These are phyloP conservation scores for Antrodiella citrinella DNA, from an alignment of 768 basidiomycete species.

Conservation along the genomic window DNA sequence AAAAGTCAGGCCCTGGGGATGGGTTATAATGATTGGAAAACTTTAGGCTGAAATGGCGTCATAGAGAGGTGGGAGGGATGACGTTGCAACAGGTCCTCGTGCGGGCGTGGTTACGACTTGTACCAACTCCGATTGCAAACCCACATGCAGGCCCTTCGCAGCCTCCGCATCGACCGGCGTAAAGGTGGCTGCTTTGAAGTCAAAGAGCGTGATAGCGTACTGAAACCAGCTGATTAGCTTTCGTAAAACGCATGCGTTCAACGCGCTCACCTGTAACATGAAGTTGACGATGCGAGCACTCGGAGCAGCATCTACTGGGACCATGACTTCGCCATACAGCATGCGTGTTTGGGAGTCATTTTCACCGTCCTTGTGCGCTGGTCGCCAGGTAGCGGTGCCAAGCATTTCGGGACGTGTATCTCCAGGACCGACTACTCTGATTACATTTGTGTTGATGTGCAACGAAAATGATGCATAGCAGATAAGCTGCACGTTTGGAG, in stretches of 20 bases:
- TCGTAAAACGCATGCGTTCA: background rate
- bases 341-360: constrained; percentile 1
- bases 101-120: constrained; percentile 10
- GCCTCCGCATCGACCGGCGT: background rate
- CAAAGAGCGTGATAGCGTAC: constrained; percentile 13
- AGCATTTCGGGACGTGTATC: constrained; percentile 6
- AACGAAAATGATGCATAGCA: constrained; percentile 5
- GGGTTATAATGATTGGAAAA: too few relatives aligned
- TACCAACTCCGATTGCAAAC: constrained; percentile 6
- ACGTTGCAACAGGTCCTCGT: background rate
- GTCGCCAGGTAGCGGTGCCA: constrained; percentile 13
- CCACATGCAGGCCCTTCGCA: background rate
- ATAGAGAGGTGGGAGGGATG: background rate
- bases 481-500: constrained; percentile 11
- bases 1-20: too few relatives aligned
- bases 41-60: constrained; percentile 3
- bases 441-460: constrained; percentile 1
- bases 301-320: constrained; percentile 12
- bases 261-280: constrained; percentile 9
- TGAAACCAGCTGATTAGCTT: constrained; percentile 1
- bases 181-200: constrained; percentile 13
- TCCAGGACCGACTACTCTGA: constrained; percentile 1
- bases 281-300: constrained; percentile 13
- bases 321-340: constrained; percentile 13
- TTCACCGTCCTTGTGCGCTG: background rate